Evolutionary conservation across 805 yeast genomes (phyloP), one percentile per base, ranked within the genome.

Genomic region (Naumovozyma baii): DNA sequence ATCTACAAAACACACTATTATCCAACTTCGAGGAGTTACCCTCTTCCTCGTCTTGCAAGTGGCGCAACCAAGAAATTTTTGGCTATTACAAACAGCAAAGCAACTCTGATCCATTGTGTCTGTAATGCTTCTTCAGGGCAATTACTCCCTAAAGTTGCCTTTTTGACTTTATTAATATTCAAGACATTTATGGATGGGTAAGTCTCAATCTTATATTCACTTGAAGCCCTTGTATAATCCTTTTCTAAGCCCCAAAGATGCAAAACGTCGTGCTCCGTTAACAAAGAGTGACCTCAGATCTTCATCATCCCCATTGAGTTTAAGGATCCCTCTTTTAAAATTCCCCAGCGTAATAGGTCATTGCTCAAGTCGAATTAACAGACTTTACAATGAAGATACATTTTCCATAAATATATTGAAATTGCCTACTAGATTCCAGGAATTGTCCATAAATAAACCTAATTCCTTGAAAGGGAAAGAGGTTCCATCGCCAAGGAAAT

Each of bases 321-420:
- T 57, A 30, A 44, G 49, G 31, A 48, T 57, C 7, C 54, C 51
- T n/a, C 40, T 59, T 30, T 33, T 44, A 20, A 53, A 51, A 36
- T 53, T 59, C 33, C 63, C 64, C 1, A 52, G 58, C 17, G 68
- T 56, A 16, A 54, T 85, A 22, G 98, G 98, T 2, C 94, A 88
- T 63, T 72, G 66, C 46, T 60, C 86, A 0, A 76, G 83, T 35
- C 68, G 98, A 38, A 82, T 84, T 42, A 85, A 78, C 55, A 68
- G 97, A 42, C 48, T 72, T 29, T 72, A 73, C 52, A 92, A 90
- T 59, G 97, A 90, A 59, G 98, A 90, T 62, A 67, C 76, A 34
- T 82, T 74, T 59, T 73, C 75, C 38, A 84, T 87, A 16, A 74
- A 74, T 19, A 74, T 84, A 38, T 52, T 85, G 30, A 62, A 67